Percentiles rank a stretch among this genome's conserved stretches.
phyloP scores from a whole-genome alignment of 495 filamentous ascomycete genomes.

The Aspergillus leporis region DNA sequence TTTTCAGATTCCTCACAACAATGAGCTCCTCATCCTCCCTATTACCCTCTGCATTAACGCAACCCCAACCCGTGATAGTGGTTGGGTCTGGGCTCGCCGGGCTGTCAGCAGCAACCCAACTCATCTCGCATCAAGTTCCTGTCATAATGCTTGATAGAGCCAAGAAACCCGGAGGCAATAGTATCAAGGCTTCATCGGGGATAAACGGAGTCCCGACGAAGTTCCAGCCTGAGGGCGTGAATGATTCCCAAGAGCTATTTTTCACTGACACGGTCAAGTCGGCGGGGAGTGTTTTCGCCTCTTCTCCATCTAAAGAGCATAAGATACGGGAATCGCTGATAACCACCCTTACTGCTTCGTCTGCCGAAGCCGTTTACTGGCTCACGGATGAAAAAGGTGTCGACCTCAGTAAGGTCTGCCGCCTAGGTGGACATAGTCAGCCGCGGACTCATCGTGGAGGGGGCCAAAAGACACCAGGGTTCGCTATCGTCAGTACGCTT shows the following conservation, averaged over 20 bases:
- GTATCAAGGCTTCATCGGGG: slow-evolving; percentile 62
- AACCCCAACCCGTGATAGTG: slow-evolving; percentile 14
- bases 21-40: background rate
- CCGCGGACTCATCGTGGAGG: slow-evolving; percentile 56
- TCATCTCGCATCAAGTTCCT: slow-evolving; percentile 41
- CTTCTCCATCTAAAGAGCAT: slow-evolving; percentile 4
- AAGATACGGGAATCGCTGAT: slow-evolving; percentile 43
- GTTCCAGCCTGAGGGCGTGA: slow-evolving; percentile 39
- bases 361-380: slow-evolving; percentile 49
- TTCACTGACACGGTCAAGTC: slow-evolving; percentile 55
- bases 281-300: slow-evolving; percentile 24
- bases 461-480: slow-evolving; percentile 51
- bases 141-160: slow-evolving; percentile 56
- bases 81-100: slow-evolving; percentile 26
- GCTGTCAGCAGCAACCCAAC: slow-evolving; percentile 36
- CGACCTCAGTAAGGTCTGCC: slow-evolving; percentile 54
- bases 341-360: slow-evolving; percentile 36
- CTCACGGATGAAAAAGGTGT: slow-evolving; percentile 50
- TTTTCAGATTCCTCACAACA: background rate
- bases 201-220: slow-evolving; percentile 60
- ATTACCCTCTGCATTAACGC: background rate
- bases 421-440: slow-evolving; percentile 53
- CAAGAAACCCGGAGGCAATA: slow-evolving; percentile 59
- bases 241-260: slow-evolving; percentile 38
- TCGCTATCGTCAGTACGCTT: slow-evolving; percentile 51